These are phyloP conservation scores for Phytophthora hybrid DNA, from an alignment of 352 stramenopile species.

Conservation along the genomic window DNA sequence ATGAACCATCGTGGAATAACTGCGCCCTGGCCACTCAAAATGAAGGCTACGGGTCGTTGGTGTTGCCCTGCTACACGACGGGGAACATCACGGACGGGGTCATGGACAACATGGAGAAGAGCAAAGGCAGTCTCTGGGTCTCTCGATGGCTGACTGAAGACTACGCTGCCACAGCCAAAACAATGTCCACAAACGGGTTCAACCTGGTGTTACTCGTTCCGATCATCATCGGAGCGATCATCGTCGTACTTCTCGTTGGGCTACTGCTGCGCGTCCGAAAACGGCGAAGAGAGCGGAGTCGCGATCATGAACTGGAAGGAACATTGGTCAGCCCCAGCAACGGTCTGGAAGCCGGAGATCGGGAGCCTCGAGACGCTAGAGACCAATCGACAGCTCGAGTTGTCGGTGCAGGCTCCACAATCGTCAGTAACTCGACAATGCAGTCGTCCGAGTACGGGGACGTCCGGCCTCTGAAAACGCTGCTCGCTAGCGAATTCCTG, in stretches of 20 bases:
- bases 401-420: background rate
- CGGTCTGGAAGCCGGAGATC: background rate
- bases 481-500: constrained; percentile 28
- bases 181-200: background rate
- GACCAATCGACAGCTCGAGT: background rate
- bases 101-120: constrained; percentile 16
- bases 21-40: constrained; percentile 20
- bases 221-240: constrained; percentile 9
- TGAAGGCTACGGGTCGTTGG: constrained; percentile 29
- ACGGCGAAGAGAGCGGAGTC: constrained; percentile 2
- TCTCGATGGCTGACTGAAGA: constrained; percentile 37
- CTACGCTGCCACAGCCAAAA: background rate
- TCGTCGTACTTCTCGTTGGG: constrained; percentile 5
- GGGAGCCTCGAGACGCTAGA: background rate
- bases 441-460: constrained; percentile 7
- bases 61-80: constrained; percentile 37
- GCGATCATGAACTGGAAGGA: background rate
- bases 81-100: constrained; percentile 7
- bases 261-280: constrained; percentile 13
- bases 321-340: background rate
- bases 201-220: constrained; percentile 27
- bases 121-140: constrained; percentile 22
- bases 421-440: background rate
- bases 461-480: constrained; percentile 8
- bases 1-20: constrained; percentile 31